phyloP scores from a whole-genome alignment of 768 basidiomycete genomes.

The Crucibulum laeve region DNA sequence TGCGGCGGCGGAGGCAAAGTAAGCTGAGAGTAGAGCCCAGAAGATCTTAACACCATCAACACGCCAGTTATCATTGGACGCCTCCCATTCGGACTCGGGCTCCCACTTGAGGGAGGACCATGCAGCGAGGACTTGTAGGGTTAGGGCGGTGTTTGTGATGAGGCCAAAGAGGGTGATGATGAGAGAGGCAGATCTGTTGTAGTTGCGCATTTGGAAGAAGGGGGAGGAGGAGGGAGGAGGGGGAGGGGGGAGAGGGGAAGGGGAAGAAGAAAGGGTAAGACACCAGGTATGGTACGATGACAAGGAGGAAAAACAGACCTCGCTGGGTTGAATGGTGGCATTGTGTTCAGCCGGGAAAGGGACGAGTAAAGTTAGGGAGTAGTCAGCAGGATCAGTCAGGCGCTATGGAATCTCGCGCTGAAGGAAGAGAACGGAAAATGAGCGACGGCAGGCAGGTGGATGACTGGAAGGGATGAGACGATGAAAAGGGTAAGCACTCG shows the following conservation, averaged over 20 bases:
- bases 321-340: background rate
- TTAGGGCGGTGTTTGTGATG: slow-evolving; percentile 27
- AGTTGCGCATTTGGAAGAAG: slow-evolving; percentile 10
- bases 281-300: slow-evolving; percentile 4
- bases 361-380: background rate
- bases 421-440: too few relatives aligned
- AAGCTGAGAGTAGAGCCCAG: slow-evolving; percentile 60
- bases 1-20: slow-evolving; percentile 61
- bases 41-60: slow-evolving; percentile 45
- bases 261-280: slow-evolving; percentile 3
- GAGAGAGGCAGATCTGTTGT: slow-evolving; percentile 29
- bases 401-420: too few relatives aligned
- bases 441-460: too few relatives aligned
- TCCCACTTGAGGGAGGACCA: slow-evolving; percentile 38
- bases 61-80: slow-evolving; percentile 29
- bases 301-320: slow-evolving; percentile 1
- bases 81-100: slow-evolving; percentile 43
- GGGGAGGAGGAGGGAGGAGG: slow-evolving; percentile 5
- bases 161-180: slow-evolving; percentile 32
- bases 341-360: background rate
- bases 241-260: slow-evolving; percentile 5
- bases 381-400: background rate
- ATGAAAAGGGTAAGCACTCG: too few relatives aligned
- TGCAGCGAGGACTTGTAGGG: slow-evolving; percentile 29
- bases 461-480: too few relatives aligned